Evolutionary conservation across 176 grass and related monocot species (phyloP), one percentile per base, ranked within the genome.

Genomic region (Alloteropsis semialata): DNA sequence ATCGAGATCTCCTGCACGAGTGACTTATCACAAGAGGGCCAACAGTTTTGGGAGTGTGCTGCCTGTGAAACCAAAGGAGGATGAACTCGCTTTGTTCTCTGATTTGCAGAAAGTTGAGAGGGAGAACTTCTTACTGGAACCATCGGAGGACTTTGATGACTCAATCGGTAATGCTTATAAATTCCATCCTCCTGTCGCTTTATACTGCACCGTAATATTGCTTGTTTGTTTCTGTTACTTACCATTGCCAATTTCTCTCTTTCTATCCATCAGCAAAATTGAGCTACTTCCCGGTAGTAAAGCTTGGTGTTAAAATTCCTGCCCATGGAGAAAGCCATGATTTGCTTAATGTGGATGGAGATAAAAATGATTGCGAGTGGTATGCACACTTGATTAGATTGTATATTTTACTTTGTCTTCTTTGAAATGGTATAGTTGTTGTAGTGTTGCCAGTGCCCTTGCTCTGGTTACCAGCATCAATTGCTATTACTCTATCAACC

Each of bases 311-410:
- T 71, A 91, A 69, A n/a, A 69, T 95, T 69, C 89, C 96, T 74
- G 30, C 79, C 64, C 86, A 65, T 66, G 84, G 88, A 82, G 87
- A 95, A 82, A 92, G 84, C 53, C 88, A 88, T 25, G 92, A 95
- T 84, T 84, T 98, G 43, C 96, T 98, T 55, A 84, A 98, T 74
- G 76, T 45, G 39, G 92, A 98, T 80, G 89, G 82, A 69, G 85
- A 91, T 70, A 95, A 98, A 83, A 93, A 98, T 77, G 96, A 98
- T 83, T 98, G 95, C 74, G 92, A 98, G 74, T 98, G 96, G 96
- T 98, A 82, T 86, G 90, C 30, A 72, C 71, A 60, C 38, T 83
- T 50, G 60, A 36, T 72, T 77, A 25, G 60, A 36, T 72, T 77
- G 25, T 74, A 73, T 75, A 58, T 73, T 24, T 55, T 77, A n/a